Percentiles rank a stretch among this genome's conserved stretches.
These are phyloP conservation scores for Pythium diclinum DNA, from an alignment of 352 stramenopile genomes.

Conservation along the genomic window DNA sequence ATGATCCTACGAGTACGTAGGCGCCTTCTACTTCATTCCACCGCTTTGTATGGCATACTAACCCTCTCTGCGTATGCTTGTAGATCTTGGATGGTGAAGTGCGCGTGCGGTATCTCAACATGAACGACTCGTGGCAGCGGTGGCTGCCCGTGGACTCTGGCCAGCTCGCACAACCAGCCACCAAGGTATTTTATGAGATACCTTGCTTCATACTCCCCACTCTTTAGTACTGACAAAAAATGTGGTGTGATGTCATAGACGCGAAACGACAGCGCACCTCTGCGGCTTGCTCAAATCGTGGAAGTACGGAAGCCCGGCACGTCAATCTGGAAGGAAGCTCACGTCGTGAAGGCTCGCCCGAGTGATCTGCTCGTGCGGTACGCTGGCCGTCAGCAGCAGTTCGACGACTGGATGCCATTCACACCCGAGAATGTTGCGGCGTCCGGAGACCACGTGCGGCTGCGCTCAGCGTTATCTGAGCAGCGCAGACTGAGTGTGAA, in stretches of 20 bases:
- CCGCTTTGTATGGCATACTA: background rate
- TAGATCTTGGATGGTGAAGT: conserved; percentile 61
- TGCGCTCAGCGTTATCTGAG: conserved; percentile 11
- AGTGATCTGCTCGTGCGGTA: conserved; percentile 63
- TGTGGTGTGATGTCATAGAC: conserved; percentile 24
- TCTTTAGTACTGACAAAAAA: background rate
- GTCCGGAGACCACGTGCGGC: conserved; percentile 52
- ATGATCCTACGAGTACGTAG: conserved; percentile 45
- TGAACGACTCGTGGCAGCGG: conserved; percentile 73
- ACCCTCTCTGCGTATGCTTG: background rate
- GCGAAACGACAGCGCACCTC: conserved; percentile 48
- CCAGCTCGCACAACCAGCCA: conserved; percentile 49
- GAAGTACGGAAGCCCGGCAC: conserved; percentile 51
- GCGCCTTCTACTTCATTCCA: background rate
- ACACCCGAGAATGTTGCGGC: conserved; percentile 53
- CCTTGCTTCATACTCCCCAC: background rate
- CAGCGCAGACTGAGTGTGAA: conserved; percentile 49
- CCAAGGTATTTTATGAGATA: conserved; percentile 38
- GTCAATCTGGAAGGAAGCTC: conserved; percentile 61
- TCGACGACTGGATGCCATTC: conserved; percentile 72
- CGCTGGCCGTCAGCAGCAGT: conserved; percentile 58
- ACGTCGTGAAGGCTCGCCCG: conserved; percentile 44
- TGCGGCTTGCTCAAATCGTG: conserved; percentile 66
- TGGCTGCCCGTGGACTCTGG: conserved; percentile 67
- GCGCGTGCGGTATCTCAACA: conserved; percentile 74